phyloP scores from a whole-genome alignment of 495 filamentous ascomycete genomes.

The Trichocladium antarcticum region DNA sequence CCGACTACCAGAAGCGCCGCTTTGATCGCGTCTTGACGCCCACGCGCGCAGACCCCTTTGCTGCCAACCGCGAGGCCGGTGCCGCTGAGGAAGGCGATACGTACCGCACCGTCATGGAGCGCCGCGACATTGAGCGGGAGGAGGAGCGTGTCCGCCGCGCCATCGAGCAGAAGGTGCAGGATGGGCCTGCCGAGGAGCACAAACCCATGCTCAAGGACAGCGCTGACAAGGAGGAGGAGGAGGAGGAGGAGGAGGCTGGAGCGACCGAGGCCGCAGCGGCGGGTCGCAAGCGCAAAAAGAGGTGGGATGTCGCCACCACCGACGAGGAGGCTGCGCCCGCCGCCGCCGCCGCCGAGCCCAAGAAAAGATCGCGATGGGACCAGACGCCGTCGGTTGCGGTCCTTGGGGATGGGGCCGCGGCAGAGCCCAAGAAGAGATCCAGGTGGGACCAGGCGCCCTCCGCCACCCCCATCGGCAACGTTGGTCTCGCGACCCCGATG shows the following conservation, averaged over 20 bases:
- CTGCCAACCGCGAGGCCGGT: conserved; percentile 58
- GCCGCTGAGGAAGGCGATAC: conserved; percentile 51
- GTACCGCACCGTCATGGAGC: conserved; percentile 86
- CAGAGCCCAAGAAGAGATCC: conserved; percentile 51
- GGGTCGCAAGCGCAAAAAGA: conserved; percentile 77
- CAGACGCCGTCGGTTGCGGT: conserved; percentile 58
- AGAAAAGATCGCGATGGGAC: conserved; percentile 83
- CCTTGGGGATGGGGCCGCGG: conserved; percentile 36
- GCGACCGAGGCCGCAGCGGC: conserved; percentile 32
- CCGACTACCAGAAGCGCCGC: conserved; percentile 93
- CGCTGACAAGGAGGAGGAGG: conserved; percentile 63
- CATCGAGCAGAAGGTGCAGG: conserved; percentile 59
- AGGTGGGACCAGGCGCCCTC: conserved; percentile 85
- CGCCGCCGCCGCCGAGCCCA: conserved; percentile 41
- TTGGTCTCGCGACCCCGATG: conserved; percentile 75
- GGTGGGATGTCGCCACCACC: conserved; percentile 70
- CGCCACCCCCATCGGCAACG: conserved; percentile 72
- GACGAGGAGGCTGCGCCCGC: conserved; percentile 37
- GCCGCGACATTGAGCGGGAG: conserved; percentile 83
- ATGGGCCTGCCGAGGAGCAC: conserved; percentile 46
- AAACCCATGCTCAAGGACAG: conserved; percentile 58
- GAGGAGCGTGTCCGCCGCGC: conserved; percentile 76
- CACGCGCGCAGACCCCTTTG: conserved; percentile 80
- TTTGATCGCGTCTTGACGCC: conserved; percentile 81
- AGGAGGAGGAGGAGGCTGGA: conserved; percentile 59